Conservation (phyloP, 2,329 filamentous ascomycete genomes). For the Cercospora brassicicola region DNA sequence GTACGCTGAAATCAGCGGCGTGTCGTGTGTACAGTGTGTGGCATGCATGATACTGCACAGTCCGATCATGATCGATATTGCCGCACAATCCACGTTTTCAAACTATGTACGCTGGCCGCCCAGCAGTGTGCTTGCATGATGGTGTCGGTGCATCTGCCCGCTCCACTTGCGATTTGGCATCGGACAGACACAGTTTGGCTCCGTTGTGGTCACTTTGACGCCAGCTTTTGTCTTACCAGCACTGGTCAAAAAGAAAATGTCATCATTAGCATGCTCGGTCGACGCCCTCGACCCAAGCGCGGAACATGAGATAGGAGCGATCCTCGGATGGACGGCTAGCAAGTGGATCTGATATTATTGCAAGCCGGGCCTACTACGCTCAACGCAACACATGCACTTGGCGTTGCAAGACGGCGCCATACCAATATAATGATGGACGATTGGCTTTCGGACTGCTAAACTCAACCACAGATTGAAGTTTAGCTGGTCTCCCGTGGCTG, state of each 20-base stretch:
- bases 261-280: neutral
- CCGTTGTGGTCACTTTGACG: neutral
- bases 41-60: neutral
- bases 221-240: neutral
- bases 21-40: neutral
- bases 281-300: neutral
- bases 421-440: conserved; percentile 7
- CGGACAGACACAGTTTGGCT: neutral
- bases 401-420: neutral
- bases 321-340: neutral
- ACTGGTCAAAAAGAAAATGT: neutral
- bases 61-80: neutral
- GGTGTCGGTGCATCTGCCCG: neutral
- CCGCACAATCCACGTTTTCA: neutral
- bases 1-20: conserved; percentile 1
- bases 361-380: conserved; percentile 5
- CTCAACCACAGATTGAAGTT: conserved; percentile 5
- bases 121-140: neutral
- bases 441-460: conserved; percentile 11
- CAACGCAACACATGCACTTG: conserved; percentile 7
- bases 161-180: neutral
- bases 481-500: neutral
- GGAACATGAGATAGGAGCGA: neutral
- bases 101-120: neutral
- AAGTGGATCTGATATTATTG: conserved; percentile 1